These are phyloP conservation scores for Starmerella apicola DNA, from an alignment of 805 yeast genomes.

Conservation along the genomic window DNA sequence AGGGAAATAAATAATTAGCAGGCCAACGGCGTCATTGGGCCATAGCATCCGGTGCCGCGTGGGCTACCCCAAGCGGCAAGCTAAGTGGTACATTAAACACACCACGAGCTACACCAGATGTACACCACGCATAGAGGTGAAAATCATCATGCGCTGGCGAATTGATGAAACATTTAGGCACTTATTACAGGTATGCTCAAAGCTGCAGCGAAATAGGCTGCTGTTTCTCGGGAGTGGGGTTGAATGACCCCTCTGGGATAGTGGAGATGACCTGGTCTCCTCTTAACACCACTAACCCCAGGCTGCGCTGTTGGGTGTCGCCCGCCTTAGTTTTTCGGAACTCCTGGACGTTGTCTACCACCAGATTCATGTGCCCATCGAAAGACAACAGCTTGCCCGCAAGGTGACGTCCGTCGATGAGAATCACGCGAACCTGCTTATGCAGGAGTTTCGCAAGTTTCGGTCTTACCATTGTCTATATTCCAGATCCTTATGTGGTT, in stretches of 20 bases:
- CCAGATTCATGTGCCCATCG: slow-evolving; percentile 77
- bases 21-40: too few relatives aligned
- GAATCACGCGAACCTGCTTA: slow-evolving; percentile 57
- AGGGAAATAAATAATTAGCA: too few relatives aligned
- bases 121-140: not conserved
- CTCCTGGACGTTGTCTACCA: slow-evolving; percentile 74
- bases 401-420: slow-evolving; percentile 66
- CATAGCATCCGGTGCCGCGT: too few relatives aligned
- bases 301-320: slow-evolving; percentile 48
- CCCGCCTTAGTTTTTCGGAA: slow-evolving; percentile 60
- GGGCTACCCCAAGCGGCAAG: too few relatives aligned
- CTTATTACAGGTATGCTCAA: not conserved
- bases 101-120: too few relatives aligned
- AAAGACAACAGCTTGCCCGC: slow-evolving; percentile 76
- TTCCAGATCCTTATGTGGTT: too few relatives aligned
- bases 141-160: too few relatives aligned
- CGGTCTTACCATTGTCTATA: slow-evolving; percentile 8
- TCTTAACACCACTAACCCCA: slow-evolving; percentile 73
- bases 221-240: not conserved
- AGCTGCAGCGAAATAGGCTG: slow-evolving; percentile 16
- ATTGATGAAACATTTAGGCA: not conserved
- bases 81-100: too few relatives aligned
- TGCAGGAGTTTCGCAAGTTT: slow-evolving; percentile 53
- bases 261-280: slow-evolving; percentile 78
- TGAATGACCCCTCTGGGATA: slow-evolving; percentile 48